These are phyloP conservation scores for Plasmodium relictum DNA, from an alignment of 169 alveolate species.

Conservation along the genomic window DNA sequence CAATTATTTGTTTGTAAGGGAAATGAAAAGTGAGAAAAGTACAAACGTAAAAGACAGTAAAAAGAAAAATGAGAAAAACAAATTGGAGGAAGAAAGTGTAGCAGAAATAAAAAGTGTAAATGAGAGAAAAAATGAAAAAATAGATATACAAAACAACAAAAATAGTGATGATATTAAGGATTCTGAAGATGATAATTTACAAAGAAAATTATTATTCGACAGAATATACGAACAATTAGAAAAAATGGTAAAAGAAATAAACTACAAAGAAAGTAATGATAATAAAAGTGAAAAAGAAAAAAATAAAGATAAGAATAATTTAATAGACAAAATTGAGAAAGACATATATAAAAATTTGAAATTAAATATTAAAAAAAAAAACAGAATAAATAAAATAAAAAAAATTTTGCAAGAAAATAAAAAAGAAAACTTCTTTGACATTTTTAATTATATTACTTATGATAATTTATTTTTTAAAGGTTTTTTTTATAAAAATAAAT, in stretches of 20 bases:
- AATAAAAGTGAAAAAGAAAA: background rate
- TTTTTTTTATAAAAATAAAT: slow-evolving; percentile 31
- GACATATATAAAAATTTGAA: slow-evolving; percentile 40
- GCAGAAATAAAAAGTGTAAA: background rate
- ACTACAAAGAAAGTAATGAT: background rate
- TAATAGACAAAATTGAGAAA: slow-evolving; percentile 23
- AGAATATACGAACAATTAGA: slow-evolving; percentile 23
- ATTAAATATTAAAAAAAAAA: slow-evolving; percentile 24
- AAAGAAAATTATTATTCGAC: slow-evolving; percentile 5
- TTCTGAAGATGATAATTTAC: background rate
- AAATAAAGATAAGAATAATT: background rate
- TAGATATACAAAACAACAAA: background rate
- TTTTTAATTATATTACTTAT: slow-evolving; percentile 43
- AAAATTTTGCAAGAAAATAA: slow-evolving; percentile 34
- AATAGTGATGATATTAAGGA: background rate
- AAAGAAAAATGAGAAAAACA: background rate
- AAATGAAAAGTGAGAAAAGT: background rate
- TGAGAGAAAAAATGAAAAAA: slow-evolving; percentile 5
- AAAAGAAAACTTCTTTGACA: slow-evolving; percentile 32
- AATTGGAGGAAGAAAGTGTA: background rate
- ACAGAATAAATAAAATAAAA: slow-evolving; percentile 35
- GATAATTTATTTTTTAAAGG: slow-evolving; percentile 46
- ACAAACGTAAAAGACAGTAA: background rate
- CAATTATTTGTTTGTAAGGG: slow-evolving; percentile 10
- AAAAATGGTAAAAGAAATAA: slow-evolving; percentile 18